Evolutionary conservation across 331 rosid species (phyloP), one percentile per base, ranked within the genome.

Genomic region (Acacia pycnantha): DNA sequence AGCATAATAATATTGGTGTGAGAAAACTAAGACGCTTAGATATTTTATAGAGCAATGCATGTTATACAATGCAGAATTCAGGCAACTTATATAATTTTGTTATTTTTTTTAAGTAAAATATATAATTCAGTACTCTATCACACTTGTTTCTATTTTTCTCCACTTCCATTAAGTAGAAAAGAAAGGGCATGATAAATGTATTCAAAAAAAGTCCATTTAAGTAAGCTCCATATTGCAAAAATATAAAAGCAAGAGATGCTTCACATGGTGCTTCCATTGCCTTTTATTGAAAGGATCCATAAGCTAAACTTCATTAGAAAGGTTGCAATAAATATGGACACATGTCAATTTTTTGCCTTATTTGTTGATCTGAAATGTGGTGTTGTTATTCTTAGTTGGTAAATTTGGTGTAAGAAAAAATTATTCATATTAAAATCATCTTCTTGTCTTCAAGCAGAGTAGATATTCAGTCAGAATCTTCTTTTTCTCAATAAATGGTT

Each of bases 361-460:
- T 29, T 29, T 64, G 11, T 64, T 64, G 70, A 64, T 29, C 70
- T 31, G 70, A 64, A 64, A 64, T 64, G 43, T 33, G 13, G 47
- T 81, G 72, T 16, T 71, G 64, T 5, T 77, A 33, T 41, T 54
- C 29, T 72, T 48, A 29, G 54, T 74, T 54, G 53, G 84, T 72
- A 85, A 70, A 73, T 31, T 67, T 19, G 18, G 74, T 47, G 74
- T 40, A 66, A 35, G n/a, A 8, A 77, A 71, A 83, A 71, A 24
- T 43, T 59, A 77, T 79, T 77, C 21, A 8, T 18, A 51, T 33
- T 15, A 11, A 78, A 19, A 74, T 80, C 76, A 67, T 87, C 77
- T 81, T 70, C 19, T 87, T 87, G 89, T 87, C 85, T 43, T 81
- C 51, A 69, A 61, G 77, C 71, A 31, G 47, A 29, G 11, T 33